phyloP scores from a whole-genome alignment of 768 basidiomycete species.

The Termitomyces eurrhizus region DNA sequence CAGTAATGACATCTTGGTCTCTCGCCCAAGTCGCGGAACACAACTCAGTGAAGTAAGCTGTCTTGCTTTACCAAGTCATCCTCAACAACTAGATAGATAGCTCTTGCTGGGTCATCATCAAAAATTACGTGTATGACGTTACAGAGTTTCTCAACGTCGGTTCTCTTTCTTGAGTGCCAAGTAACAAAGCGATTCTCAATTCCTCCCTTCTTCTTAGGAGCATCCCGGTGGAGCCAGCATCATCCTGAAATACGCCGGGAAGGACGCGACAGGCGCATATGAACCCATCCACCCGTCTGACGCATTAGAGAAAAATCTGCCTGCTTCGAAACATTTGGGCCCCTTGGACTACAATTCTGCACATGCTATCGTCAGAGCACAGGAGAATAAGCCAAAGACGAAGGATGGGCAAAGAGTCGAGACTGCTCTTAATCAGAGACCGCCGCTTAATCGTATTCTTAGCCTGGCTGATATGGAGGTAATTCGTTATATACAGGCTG shows the following conservation, averaged over 20 bases:
- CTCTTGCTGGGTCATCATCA: constrained; percentile 84
- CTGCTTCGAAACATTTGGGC: constrained; percentile 71
- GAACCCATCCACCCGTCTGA: constrained; percentile 85
- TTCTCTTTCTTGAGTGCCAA: constrained; percentile 9
- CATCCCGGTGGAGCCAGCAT: constrained; percentile 82
- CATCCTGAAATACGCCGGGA: constrained; percentile 81
- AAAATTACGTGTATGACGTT: constrained; percentile 80
- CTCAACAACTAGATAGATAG: constrained; percentile 28
- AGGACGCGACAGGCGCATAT: constrained; percentile 75
- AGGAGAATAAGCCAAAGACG: constrained; percentile 46
- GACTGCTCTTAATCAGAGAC: constrained; percentile 54
- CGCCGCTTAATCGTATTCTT: constrained; percentile 65
- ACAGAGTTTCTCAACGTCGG: constrained; percentile 68
- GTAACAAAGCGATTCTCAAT: constrained; percentile 1
- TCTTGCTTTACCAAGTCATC: constrained; percentile 6
- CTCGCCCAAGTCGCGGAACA: constrained; percentile 61
- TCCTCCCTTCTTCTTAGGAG: constrained; percentile 36
- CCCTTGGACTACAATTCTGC: constrained; percentile 47
- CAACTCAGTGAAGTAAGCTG: constrained; percentile 44
- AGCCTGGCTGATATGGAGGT: constrained; percentile 85
- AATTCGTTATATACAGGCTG: constrained; percentile 2
- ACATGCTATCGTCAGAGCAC: constrained; percentile 29
- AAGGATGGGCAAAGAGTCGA: constrained; percentile 70
- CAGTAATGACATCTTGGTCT: constrained; percentile 38
- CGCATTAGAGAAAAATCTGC: constrained; percentile 69